Percentiles rank a stretch among this genome's conserved stretches.
Evolutionary conservation across 805 yeast species (phyloP).

Genomic region (Yarrowia sp.): DNA sequence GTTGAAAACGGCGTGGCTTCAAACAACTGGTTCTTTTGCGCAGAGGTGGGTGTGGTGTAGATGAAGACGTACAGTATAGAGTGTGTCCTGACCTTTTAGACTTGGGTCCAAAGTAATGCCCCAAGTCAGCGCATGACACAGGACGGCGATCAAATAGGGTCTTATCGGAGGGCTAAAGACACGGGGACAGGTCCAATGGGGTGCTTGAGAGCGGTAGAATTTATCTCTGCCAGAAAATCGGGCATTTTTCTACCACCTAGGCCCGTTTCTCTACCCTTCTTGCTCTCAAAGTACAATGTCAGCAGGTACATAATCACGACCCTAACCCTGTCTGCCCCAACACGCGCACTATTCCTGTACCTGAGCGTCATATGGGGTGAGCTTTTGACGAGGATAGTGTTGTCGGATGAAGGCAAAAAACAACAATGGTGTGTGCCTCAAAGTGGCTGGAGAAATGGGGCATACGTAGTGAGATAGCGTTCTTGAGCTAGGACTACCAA

Average conservation of each 20-base stretch:
- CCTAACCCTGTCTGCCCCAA: slow-evolving; percentile 29
- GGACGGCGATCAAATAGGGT: background rate
- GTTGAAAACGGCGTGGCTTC: background rate
- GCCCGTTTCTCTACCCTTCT: background rate
- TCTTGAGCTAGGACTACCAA: too few species aligned
- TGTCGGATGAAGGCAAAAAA: too few species aligned
- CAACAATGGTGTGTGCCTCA: too few species aligned
- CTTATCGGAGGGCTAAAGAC: background rate
- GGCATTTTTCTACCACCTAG: background rate
- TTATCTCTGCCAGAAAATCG: background rate
- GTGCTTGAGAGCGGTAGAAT: background rate
- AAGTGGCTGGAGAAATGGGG: too few species aligned
- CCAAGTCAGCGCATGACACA: slow-evolving; percentile 28
- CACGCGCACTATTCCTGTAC: slow-evolving; percentile 5
- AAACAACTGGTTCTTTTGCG: too few species aligned
- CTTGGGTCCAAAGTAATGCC: slow-evolving; percentile 15
- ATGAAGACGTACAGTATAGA: slow-evolving; percentile 17
- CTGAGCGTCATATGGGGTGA: too few species aligned
- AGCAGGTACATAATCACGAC: slow-evolving; percentile 11
- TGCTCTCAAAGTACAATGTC: slow-evolving; percentile 30
- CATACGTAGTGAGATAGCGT: too few species aligned
- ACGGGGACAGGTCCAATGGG: background rate
- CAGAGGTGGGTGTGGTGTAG: slow-evolving; percentile 8
- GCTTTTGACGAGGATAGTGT: too few species aligned
- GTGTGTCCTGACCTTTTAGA: slow-evolving; percentile 3